These are phyloP conservation scores for Trypanosoma rangeli DNA, from an alignment of 208 protist genomes.

Conservation along the genomic window DNA sequence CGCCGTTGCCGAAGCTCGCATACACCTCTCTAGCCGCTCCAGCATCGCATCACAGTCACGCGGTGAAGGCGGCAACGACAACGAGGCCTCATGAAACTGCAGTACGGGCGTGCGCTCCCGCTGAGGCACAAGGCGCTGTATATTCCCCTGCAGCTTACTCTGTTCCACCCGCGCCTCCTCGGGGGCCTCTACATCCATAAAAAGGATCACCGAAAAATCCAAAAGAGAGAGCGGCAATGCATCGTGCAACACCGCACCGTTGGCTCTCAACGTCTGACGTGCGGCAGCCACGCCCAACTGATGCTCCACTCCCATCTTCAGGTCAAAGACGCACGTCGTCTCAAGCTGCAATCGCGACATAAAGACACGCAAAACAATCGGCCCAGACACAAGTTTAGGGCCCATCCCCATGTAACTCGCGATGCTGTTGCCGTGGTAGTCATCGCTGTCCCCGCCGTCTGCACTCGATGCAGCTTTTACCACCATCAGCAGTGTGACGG, in stretches of 20 bases:
- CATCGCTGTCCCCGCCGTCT: background rate
- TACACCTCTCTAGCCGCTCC: background rate
- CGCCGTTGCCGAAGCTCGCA: background rate
- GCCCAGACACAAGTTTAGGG: background rate
- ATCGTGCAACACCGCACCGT: slow-evolving; percentile 44
- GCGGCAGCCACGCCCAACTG: slow-evolving; percentile 34
- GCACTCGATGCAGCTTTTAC: background rate
- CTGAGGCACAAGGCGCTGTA: background rate
- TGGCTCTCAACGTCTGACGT: slow-evolving; percentile 30
- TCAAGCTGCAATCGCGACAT: slow-evolving; percentile 17
- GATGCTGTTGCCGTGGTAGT: background rate
- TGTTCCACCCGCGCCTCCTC: background rate
- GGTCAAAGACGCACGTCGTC: slow-evolving; percentile 33
- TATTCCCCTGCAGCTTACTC: background rate
- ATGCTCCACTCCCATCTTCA: slow-evolving; percentile 50
- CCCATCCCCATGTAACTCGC: background rate
- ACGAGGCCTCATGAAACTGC: background rate
- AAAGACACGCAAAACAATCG: slow-evolving; percentile 32
- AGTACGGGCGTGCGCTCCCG: background rate
- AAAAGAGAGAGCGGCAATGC: slow-evolving; percentile 47
- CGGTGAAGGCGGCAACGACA: background rate
- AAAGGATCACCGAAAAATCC: slow-evolving; percentile 14
- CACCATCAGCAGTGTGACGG: background rate
- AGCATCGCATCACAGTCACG: background rate
- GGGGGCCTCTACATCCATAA: slow-evolving; percentile 18